phyloP scores from a whole-genome alignment of 495 filamentous ascomycete species.

The Aspergillus avenaceus region DNA sequence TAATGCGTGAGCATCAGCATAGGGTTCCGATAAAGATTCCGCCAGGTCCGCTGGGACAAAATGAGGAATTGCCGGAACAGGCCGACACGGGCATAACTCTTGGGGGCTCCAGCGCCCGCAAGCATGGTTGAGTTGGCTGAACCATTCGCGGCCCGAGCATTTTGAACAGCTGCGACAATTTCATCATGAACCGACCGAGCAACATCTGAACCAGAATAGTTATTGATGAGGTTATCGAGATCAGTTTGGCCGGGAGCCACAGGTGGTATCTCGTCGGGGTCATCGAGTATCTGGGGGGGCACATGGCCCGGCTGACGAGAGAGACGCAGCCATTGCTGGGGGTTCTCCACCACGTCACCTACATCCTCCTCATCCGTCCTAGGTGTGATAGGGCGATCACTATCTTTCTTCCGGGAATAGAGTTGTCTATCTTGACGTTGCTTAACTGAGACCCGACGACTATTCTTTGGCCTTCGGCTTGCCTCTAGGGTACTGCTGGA shows the following conservation, averaged over 20 bases:
- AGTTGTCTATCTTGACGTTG: slow-evolving; percentile 84
- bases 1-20: slow-evolving; percentile 99
- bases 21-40: slow-evolving; percentile 94
- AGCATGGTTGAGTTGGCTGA: slow-evolving; percentile 55
- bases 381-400: slow-evolving; percentile 55
- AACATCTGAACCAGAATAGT: slow-evolving; percentile 75
- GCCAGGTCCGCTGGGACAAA: slow-evolving; percentile 88
- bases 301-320: slow-evolving; percentile 59
- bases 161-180: slow-evolving; percentile 61
- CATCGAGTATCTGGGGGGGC: slow-evolving; percentile 61
- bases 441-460: slow-evolving; percentile 70
- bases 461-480: slow-evolving; percentile 55
- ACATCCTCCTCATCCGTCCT: slow-evolving; percentile 65
- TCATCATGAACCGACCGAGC: slow-evolving; percentile 75
- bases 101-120: slow-evolving; percentile 48
- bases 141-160: slow-evolving; percentile 65
- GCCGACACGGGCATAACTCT: slow-evolving; percentile 78
- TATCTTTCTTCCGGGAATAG: slow-evolving; percentile 74
- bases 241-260: slow-evolving; percentile 64
- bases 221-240: slow-evolving; percentile 73
- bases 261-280: slow-evolving; percentile 72
- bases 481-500: slow-evolving; percentile 58
- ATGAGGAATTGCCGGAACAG: slow-evolving; percentile 79
- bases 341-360: slow-evolving; percentile 55
- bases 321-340: slow-evolving; percentile 64